Base-by-base conservation (phyloP, 139 green algal species). In the Volvox africanus region DNA sequence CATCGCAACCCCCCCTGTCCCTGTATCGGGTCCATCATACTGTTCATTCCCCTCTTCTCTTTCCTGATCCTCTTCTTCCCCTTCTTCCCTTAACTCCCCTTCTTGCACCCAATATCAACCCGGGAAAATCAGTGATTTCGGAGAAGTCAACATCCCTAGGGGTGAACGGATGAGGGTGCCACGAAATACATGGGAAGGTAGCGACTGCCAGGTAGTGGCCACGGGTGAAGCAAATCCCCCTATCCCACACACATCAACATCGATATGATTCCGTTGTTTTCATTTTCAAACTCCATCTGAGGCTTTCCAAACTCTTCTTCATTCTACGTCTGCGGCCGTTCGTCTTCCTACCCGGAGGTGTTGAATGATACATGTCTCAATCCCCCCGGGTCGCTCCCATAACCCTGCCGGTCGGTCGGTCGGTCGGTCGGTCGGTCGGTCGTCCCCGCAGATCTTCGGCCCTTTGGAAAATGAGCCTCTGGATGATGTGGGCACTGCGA, bases 391-490 rank as follows among this genome's bases (percentile, higher is more conserved):
- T 20, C 24, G 26, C 20, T 1, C 71, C 20, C 71, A 6, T 30
- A 18, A n/a, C 71, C 71, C 71, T 21, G 21, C 20, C 71, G 26
- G 71, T 18, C 14, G 18, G 26, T n/a, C 21, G 14, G 9, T 2
- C 71, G 5, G 26, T 30, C 71, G 5, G 22, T 75, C 67, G 67
- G 67, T 21, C 71, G 18, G 22, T n/a, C 68, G 22, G 68, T 21
- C 22, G 18, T 2, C 22, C 22, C 28, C 22, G 2, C 94, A 97
- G 92, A 99, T 99, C 71, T 99, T 99, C 92, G 96, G 97, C 0
- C 93, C 93, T 16, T 81, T 86, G 35, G 97, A 99, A 82, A 76
- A 98, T 92, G 89, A 98, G 93, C 92, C 97, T 0, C 94, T 99
- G 69, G 97, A 99, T 84, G 93, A 88, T 3, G 92, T 93, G 13